Percentiles rank a stretch among this genome's conserved stretches.
These are phyloP conservation scores for Pleurotus cornucopiae DNA, from an alignment of 768 basidiomycete genomes.

Conservation along the genomic window DNA sequence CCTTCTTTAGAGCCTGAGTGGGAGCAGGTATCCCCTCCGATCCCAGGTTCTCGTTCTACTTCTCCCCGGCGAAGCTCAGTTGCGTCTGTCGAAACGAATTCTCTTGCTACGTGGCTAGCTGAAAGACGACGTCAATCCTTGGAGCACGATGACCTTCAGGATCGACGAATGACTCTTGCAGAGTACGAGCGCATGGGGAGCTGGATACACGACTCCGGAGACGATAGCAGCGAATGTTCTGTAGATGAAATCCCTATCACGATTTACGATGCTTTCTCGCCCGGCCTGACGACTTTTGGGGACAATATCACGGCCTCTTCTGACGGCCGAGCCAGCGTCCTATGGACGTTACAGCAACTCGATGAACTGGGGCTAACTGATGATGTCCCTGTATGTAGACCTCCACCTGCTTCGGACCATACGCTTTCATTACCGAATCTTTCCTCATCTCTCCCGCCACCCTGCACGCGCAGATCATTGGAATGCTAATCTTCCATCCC, in stretches of 20 bases:
- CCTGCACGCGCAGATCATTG: neutral
- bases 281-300: neutral
- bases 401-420: neutral
- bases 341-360: neutral
- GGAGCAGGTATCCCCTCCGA: slow-evolving; percentile 18
- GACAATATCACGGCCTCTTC: neutral
- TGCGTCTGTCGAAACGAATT: slow-evolving; percentile 19
- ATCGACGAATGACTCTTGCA: slow-evolving; percentile 34
- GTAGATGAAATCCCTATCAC: neutral
- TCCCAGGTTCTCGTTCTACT: slow-evolving; percentile 12
- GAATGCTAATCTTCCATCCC: too few species aligned
- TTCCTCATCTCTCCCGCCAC: neutral
- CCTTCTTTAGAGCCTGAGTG: neutral
- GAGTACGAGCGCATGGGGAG: slow-evolving; percentile 47
- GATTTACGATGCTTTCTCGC: neutral
- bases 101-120: slow-evolving; percentile 31
- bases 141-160: slow-evolving; percentile 20
- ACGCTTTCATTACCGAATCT: neutral
- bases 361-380: neutral
- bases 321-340: slow-evolving; percentile 1
- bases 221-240: neutral
- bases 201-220: slow-evolving; percentile 30
- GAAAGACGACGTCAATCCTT: slow-evolving; percentile 28
- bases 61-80: slow-evolving; percentile 14
- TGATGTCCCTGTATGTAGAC: neutral